Evolutionary conservation across 768 basidiomycete genomes (phyloP).

Genomic region (Leccinum imitatum): DNA sequence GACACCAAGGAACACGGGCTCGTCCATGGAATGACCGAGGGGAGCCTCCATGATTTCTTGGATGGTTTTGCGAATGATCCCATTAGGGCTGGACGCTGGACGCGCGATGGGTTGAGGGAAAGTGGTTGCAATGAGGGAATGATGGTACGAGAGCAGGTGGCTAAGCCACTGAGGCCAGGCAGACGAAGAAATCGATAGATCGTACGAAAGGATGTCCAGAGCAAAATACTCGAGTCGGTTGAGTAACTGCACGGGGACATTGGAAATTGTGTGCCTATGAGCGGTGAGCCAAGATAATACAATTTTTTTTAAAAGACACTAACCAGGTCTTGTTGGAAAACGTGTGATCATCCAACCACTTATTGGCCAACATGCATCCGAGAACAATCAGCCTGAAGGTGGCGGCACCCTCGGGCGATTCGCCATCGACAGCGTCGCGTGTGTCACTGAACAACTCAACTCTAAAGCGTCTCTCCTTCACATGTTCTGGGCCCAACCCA

Average conservation of each 20-base stretch:
- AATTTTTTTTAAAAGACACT: conserved; percentile 19
- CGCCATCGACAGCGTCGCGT: conserved; percentile 40
- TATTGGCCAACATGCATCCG: conserved; percentile 84
- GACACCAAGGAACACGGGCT: conserved; percentile 71
- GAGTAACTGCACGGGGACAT: conserved; percentile 64
- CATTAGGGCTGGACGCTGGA: conserved; percentile 69
- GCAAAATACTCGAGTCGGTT: conserved; percentile 73
- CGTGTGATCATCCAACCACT: conserved; percentile 87
- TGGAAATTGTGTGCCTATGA: conserved; percentile 76
- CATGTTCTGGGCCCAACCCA: conserved; percentile 48
- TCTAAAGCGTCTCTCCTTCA: conserved; percentile 65
- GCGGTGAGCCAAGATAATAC: conserved; percentile 4
- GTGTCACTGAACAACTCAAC: conserved; percentile 57
- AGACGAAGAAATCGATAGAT: conserved; percentile 61
- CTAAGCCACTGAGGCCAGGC: conserved; percentile 74
- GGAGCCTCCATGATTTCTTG: conserved; percentile 66
- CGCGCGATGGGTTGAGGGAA: conserved; percentile 77
- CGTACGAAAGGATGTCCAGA: conserved; percentile 67
- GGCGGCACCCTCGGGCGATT: conserved; percentile 54
- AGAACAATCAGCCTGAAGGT: conserved; percentile 75
- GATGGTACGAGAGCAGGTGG: conserved; percentile 64
- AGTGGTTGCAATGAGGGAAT: conserved; percentile 55
- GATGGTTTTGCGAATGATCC: conserved; percentile 64
- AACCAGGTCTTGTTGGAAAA: conserved; percentile 91
- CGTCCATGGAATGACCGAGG: conserved; percentile 31